A percentile compares a stretch with the other conserved stretches of the same genome.
phyloP scores from a whole-genome alignment of 306 rosid species.

The Castanospermum australe region DNA sequence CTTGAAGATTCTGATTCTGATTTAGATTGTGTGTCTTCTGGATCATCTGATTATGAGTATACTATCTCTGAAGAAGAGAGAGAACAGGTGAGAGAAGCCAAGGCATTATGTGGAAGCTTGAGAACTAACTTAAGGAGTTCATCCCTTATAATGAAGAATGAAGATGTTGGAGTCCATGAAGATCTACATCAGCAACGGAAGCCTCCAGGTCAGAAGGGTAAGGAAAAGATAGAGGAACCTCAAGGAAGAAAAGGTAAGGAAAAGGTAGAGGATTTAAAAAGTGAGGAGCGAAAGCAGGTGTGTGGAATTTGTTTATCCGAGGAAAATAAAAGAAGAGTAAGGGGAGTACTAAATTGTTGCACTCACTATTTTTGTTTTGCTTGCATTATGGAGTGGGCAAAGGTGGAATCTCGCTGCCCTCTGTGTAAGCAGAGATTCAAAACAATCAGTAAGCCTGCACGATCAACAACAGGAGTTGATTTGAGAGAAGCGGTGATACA shows the following conservation, averaged over 20 bases:
- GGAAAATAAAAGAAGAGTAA: conserved; percentile 87
- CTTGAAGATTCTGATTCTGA: conserved; percentile 40
- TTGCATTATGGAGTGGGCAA: conserved; percentile 98
- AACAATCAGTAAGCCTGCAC: conserved; percentile 77
- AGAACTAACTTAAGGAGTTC: conserved; percentile 56
- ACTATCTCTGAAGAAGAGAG: conserved; percentile 99
- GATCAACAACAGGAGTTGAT: conserved; percentile 59
- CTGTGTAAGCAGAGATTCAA: conserved; percentile 96
- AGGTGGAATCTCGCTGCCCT: conserved; percentile 98
- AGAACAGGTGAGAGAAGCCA: conserved; percentile 92
- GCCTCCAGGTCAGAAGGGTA: conserved; percentile 72
- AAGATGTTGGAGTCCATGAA: conserved; percentile 32
- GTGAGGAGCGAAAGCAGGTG: conserved; percentile 68
- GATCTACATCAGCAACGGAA: conserved; percentile 44
- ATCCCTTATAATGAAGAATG: conserved; percentile 35
- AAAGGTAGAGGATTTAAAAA: conserved; percentile 68
- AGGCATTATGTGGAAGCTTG: conserved; percentile 50
- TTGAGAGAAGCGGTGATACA: conserved; percentile 62
- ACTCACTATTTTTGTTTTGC: conserved; percentile 89
- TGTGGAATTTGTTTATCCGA: conserved; percentile 95
- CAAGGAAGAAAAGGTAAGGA: conserved; percentile 68
- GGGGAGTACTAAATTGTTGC: conserved; percentile 90
- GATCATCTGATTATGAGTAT: conserved; percentile 67
- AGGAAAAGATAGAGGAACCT: conserved; percentile 83
- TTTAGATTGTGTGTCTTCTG: conserved; percentile 57